Base-by-base conservation (phyloP, 2,329 filamentous ascomycete genomes). In the Bipolaris gigantea region DNA sequence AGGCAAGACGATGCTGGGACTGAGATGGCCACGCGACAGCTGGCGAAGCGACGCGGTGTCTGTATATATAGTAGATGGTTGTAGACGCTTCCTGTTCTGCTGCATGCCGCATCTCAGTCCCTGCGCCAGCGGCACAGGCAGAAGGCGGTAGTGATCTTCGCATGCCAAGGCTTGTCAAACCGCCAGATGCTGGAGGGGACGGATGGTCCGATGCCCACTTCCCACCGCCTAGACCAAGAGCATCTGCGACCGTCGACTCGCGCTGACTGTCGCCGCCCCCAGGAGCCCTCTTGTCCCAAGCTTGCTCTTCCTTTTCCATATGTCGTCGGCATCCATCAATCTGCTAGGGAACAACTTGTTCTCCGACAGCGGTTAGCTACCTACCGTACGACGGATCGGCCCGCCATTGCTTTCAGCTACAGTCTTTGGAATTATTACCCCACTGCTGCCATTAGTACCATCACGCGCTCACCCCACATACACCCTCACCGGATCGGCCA, bases 321-420 rank as follows among this genome's bases (percentile, higher is more conserved):
- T 74, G 72, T 74, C 72, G 69, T 72, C 60, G 48, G 61, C 66
- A 50, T 62, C 60, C 57, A 69, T 61, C 60, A 66, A 65, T 48
- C 57, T 64, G 57, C 60, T 69, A 55, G 69, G 70, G 64, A 72
- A 70, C 67, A 66, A 63, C 47, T 53, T 70, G 66, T 73, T 73
- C 67, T 69, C 67, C 53, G 71, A 73, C 62, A 71, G 66, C 62
- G 70, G 70, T 62, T 73, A 73, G 67, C 65, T 45, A 57, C 41
- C 44, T 49, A 59, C 43, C 8, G 21, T 27, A 38, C 47, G 44
- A 60, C 64, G 56, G 61, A 61, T 49, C 61, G 60, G 65, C 60
- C 66, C 61, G 66, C 61, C 58, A 57, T 62, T 59, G 58, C 57
- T 61, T 59, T 61, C 55, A 60, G 58, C 56, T 60, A 43, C 57